Base-by-base conservation (phyloP, 2,329 filamentous ascomycete species). In the Colletotrichum sidae region DNA sequence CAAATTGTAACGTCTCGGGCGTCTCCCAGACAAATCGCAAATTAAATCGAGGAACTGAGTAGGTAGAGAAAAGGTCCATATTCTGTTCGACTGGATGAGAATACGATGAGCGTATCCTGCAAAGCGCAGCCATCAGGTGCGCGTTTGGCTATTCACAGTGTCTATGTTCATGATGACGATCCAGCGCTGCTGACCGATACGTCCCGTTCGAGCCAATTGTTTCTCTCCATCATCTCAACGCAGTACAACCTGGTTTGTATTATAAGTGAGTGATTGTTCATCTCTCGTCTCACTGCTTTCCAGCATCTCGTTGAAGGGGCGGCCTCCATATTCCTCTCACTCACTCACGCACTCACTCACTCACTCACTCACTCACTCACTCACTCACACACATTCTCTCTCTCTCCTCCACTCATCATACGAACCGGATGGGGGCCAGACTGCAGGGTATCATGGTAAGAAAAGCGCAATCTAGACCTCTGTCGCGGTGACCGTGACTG, bases 241-340 rank as follows among this genome's bases (percentile, higher is more conserved):
- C 25, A 4, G 25, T 25, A 25, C 4, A 25, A 25, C 25, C 25
- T 25, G 25, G 4, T 25, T 25, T 25, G 15, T 49, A 41, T 39
- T n/a, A 8, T 15, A 15, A 4, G 15, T 12, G 11, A 49, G 34
- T 13, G 39, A 47, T 13, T 49, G 42, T 60, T 38, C n/a, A n/a
- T 17, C 33, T 25, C 8, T 50, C 37, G 25, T 42, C 42, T 25
- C 9, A n/a, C 25, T 65, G 66, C 58, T 62, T 60, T 61, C 47
- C 44, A 63, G 67, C 55, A 39, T 68, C 59, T 58, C 67, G 67
- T 68, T 64, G 64, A 68, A 68, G 67, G 67, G 67, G 67, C 59
- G 67, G 54, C 45, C 34, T 60, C 54, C 25, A 25, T 41, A 54
- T 12, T 15, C 25, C 13, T 47, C 55, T 15, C 38, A 35, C 11